Evolutionary conservation across 768 basidiomycete genomes (phyloP), one percentile per base, ranked within the genome.

Genomic region (Chalciporus pseudorubinellus): DNA sequence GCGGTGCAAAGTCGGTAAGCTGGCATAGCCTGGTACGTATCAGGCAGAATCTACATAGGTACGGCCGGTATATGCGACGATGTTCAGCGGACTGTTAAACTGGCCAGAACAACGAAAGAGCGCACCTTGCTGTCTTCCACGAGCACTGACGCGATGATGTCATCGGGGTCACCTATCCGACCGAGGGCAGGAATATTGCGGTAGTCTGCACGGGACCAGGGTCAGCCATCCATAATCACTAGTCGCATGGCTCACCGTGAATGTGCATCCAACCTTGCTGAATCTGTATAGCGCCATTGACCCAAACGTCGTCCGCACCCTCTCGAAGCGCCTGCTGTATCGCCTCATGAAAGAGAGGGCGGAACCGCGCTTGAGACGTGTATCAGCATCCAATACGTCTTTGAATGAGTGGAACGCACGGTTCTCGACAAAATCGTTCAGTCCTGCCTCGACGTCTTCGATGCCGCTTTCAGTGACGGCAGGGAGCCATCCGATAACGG

Each of bases 231-330:
- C 18, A 42, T 16, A 10, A 19, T 16, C 5, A 11, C 6, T 2
- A 18, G 44, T 41, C 10, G 20, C 8, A 19, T n/a, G 19, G 34
- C 28, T 12, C 39, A 78, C 78, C 80, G 39, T 90, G 81, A 41
- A 92, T 83, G 63, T 92, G 90, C 85, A 92, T 87, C 90, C 90
- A 92, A n/a, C 90, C 90, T 18, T 80, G 68, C 53, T 79, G 80
- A 3, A 83, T 68, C 60, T 88, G 87, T 26, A 77, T 65, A 10
- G 89, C 90, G 6, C 77, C 79, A 50, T 83, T 83, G 5, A 62
- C 76, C 73, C 84, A 83, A 3, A 87, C 71, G 2, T 87, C 83
- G 57, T 92, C 90, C 1, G 77, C 71, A 10, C 74, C 76, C 40
- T 87, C 79, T 18, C 58, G 61, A 6, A 91, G 71, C 18, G 76